Conservation (phyloP, 2,329 filamentous ascomycete genomes). For the Fusarium devonianum region DNA sequence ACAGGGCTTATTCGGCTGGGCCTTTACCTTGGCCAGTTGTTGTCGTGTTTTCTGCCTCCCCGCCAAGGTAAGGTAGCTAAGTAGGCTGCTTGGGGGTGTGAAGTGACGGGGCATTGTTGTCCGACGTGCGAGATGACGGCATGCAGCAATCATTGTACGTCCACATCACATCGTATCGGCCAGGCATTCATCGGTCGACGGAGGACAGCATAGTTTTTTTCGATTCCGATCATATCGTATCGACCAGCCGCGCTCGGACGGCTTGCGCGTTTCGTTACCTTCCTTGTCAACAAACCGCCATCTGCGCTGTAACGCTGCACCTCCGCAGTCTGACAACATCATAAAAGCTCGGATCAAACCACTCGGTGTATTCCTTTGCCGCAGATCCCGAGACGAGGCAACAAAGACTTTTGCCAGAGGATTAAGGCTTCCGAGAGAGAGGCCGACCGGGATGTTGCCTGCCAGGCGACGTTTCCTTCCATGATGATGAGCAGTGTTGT, state of each 20-base stretch:
- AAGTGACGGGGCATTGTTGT: constrained; percentile 20
- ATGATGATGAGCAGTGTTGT: constrained; percentile 11
- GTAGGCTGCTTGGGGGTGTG: not conserved
- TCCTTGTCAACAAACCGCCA: constrained; percentile 6
- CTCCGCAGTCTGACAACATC: constrained; percentile 26
- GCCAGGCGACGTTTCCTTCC: constrained; percentile 11
- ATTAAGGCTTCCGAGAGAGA: constrained; percentile 24
- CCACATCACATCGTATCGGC: constrained; percentile 21
- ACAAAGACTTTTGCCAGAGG: not conserved
- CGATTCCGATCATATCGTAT: constrained; percentile 32
- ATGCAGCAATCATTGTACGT: constrained; percentile 34
- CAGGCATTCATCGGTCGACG: constrained; percentile 13
- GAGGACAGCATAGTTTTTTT: constrained; percentile 1
- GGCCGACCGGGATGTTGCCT: constrained; percentile 19
- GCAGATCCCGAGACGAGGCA: constrained; percentile 16
- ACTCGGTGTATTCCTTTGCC: constrained; percentile 7
- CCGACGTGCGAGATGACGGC: constrained; percentile 25
- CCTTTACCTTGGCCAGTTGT: too few relatives aligned
- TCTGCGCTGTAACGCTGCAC: constrained; percentile 24
- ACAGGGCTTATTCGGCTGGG: too few relatives aligned
- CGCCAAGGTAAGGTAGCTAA: too few relatives aligned
- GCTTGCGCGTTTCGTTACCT: constrained; percentile 27
- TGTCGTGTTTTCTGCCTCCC: too few relatives aligned
- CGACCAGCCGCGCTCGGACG: constrained; percentile 26
- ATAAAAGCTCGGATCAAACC: constrained; percentile 24